Evolutionary conservation across 2,329 filamentous ascomycete genomes (phyloP), one percentile per base, ranked within the genome.

Genomic region (Pseudocercospora cruenta): DNA sequence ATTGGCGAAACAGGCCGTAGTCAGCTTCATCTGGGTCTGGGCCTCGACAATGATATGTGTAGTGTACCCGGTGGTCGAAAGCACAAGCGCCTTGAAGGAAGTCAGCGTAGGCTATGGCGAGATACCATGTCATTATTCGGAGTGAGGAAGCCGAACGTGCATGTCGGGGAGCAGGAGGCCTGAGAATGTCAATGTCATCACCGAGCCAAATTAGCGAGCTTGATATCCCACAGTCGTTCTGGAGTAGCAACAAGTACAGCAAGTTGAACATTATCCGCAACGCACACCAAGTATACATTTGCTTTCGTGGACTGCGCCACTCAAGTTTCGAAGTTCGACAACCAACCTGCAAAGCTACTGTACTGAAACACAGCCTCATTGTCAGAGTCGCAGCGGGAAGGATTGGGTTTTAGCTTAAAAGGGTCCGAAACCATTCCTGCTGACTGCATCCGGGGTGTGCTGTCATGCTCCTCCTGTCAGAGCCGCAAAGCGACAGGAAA

Each of bases 21-120:
- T 81, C 16, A 77, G 75, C 43, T 81, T 82, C 60, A 72, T 79
- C 12, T 82, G 80, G 80, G 78, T 81, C 2, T 82, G 82, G 74
- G 70, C 69, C 7, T 76, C 74, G 19, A 78, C 78, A 65, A 75
- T 74, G 1, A 79, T 82, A 21, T 80, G 77, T 64, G 78, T 78
- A 21, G 71, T 81, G 4, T 72, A 82, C 67, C 81, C 81, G 19
- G 57, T 62, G n/a, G 49, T 62, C 21, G 60, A 62, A 28, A 62
- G 60, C 22, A 62, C 49, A 19, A 39, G 21, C 9, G 60, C 60
- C 0, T 43, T 62, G 21, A 28, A 22, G 60, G 60, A 62, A 43
- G 21, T 62, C 24, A 26, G 16, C 14, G 26, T 36, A 14, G 60
- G 24, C 14, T 62, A 36, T 57, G 60, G 60, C 22, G 47, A 21